A percentile compares a stretch with the other conserved stretches of the same genome.
These are phyloP conservation scores for Magnolia kwangsiensis DNA, from an alignment of 164 flowering plant genomes.

Conservation along the genomic window DNA sequence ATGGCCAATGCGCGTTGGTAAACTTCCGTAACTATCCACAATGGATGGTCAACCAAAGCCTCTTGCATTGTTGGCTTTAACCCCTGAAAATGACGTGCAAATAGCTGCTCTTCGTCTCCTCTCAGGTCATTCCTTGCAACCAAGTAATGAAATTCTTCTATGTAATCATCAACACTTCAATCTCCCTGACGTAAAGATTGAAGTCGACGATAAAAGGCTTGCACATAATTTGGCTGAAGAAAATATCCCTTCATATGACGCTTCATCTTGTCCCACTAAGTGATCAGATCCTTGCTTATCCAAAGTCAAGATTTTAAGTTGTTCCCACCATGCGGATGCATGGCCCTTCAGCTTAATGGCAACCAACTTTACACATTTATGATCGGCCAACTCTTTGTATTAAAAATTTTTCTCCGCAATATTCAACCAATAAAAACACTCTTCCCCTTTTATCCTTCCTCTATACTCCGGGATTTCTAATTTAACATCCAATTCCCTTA, in stretches of 20 bases:
- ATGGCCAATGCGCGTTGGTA: neutral
- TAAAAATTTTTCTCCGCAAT: neutral
- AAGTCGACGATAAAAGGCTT: neutral
- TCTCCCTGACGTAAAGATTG: neutral
- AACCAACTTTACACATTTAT: neutral
- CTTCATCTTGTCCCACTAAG: neutral
- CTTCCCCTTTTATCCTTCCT: neutral
- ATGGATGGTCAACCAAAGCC: neutral
- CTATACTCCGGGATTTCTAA: neutral
- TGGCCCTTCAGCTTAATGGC: neutral
- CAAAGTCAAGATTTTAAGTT: neutral
- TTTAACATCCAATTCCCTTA: neutral
- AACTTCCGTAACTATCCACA: neutral
- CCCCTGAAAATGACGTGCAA: neutral
- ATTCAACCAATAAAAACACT: neutral
- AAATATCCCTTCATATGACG: neutral
- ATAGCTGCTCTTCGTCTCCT: neutral
- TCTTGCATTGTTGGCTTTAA: neutral
- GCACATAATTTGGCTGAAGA: neutral
- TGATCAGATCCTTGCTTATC: neutral
- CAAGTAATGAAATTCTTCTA: neutral
- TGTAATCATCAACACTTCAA: neutral
- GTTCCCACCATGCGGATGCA: neutral
- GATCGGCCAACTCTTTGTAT: neutral
- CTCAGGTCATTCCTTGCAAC: neutral